These are phyloP conservation scores for Bipolaris gigantea DNA, from an alignment of 2,329 filamentous ascomycete species.

Conservation along the genomic window DNA sequence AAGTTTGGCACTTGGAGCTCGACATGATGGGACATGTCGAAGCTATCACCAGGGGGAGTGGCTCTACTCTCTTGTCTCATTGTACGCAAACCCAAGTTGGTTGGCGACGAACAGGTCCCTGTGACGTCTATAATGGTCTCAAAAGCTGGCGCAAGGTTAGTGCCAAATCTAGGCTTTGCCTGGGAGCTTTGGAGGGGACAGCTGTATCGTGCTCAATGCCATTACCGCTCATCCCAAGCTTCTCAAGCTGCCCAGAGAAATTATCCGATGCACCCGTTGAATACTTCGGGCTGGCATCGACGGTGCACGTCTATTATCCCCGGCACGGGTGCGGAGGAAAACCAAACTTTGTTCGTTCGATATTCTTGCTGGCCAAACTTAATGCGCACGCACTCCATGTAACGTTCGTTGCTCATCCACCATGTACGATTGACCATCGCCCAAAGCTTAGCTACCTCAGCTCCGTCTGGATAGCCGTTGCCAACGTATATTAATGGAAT, in stretches of 20 bases:
- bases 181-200: neutral
- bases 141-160: neutral
- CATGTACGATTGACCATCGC: neutral
- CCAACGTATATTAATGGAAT: neutral
- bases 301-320: neutral
- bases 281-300: neutral
- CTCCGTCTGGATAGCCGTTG: neutral
- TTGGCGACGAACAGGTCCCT: neutral
- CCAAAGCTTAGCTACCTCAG: neutral
- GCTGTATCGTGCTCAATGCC: neutral
- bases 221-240: too few species aligned
- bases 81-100: neutral
- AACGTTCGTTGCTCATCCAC: neutral
- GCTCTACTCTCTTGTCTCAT: neutral
- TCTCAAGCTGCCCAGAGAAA: neutral
- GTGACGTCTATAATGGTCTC: neutral
- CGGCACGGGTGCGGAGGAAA: neutral
- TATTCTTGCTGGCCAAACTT: neutral
- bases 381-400: neutral
- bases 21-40: neutral
- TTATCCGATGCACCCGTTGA: neutral
- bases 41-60: neutral
- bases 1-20: neutral
- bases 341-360: neutral
- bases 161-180: neutral